Base-by-base conservation (phyloP, 2,329 filamentous ascomycete genomes). In the Myotisia sp. region DNA sequence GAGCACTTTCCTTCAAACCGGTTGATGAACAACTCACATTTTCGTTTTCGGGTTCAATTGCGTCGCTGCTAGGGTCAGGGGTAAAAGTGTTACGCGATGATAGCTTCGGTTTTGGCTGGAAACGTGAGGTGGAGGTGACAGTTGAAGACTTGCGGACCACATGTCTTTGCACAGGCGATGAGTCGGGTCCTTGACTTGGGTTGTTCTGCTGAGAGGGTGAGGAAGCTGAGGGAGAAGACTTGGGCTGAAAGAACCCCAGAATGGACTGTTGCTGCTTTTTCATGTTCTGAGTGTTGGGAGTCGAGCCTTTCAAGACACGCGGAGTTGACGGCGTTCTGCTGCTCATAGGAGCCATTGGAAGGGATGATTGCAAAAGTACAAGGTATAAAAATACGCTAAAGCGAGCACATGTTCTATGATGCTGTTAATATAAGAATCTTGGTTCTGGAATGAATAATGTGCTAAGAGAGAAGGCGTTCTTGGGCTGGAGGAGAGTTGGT, bases 61-160 rank as follows among this genome's bases (percentile, higher is more conserved):
- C 70, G 56, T 92, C 83, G 56, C 84, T 92, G 55, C 82, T 92
- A 4, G 84, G 79, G 4, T 79, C 70, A 3, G 84, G 83, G 0
- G 83, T 86, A 38, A 77, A 60, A 38, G 65, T 65, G n/a, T n/a
- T n/a, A n/a, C n/a, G n/a, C n/a, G n/a, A n/a, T n/a, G n/a, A n/a
- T n/a, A n/a, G n/a, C n/a, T n/a, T n/a, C n/a, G n/a, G n/a, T n/a
- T n/a, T n/a, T 33, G 37, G 44, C n/a, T n/a, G n/a, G n/a, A n/a
- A n/a, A n/a, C n/a, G 22, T 3, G 22, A 9, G 12, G 22, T 12
- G 12, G 22, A 8, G 22, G 22, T 24, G 22, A 8, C 22, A 24
- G 8, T 24, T 8, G 8, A 12, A 9, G 22, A 24, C 22, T 24
- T 24, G 22, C 22, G 22, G 3, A 9, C 12, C 22, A 27, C 27